Evolutionary conservation across 768 basidiomycete species (phyloP), one percentile per base, ranked within the genome.

Genomic region (Pleurotus cornucopiae): DNA sequence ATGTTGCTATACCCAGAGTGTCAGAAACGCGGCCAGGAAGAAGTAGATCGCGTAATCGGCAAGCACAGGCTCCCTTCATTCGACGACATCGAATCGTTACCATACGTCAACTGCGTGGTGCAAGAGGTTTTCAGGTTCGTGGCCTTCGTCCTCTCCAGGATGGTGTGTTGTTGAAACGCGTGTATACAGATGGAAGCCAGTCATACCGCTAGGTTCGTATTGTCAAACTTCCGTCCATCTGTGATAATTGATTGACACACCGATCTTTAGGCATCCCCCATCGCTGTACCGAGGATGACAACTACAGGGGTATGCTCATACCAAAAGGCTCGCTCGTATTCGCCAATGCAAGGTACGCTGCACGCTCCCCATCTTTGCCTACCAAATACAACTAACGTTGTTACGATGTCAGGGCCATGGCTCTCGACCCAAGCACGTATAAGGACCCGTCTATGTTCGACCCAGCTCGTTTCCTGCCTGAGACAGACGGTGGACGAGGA

Each of bases 1-100:
- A 54, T 54, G 52, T 9, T 54, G n/a, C 26, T 54, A 20, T 45
- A 54, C 23, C 52, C 52, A 13, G 52, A 54, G 26, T 54, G 52
- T 40, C 52, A 54, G 52, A 54, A 43, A 25, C 16, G 26, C 25
- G 52, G 38, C 6, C 52, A 54, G 23, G 39, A 54, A 23, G 52
- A 54, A 34, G 43, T 54, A 5, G 52, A 54, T 26, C 39, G 20
- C 18, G 52, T 54, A 4, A 6, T 54, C 14, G 52, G 52, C 25
- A 2, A 20, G 16, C 26, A 54, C 43, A 20, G 52, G 40, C 52
- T 54, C 38, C 52, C 52, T 23, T 26, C 38, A 41, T 54, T 54
- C 16, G 52, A 40, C 2, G 52, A 54, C 21, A 23, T 23, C 38
- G 30, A n/a, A 0, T 40, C 30, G 9, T 51, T 51, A 16, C 49